Evolutionary conservation across 352 stramenopile species (phyloP), one percentile per base, ranked within the genome.

Genomic region (Thraustotheca clavata): DNA sequence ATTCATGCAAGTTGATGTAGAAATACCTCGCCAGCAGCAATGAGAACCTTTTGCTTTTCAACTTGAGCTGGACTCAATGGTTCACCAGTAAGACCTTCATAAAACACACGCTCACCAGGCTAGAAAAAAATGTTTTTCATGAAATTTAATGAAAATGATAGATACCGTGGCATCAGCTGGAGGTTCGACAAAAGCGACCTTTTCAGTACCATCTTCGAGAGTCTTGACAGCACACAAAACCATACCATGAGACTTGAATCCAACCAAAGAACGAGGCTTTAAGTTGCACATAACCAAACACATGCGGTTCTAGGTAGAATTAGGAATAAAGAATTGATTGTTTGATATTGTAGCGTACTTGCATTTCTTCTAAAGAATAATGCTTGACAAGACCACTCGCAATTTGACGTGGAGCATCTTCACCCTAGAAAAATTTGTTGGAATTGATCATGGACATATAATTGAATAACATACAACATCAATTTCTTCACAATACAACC

Each of bases 221-320:
- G 72, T 68, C 33, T 80, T 76, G 36, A 76, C 86, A 4, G 87
- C 88, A 66, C 87, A 96, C 74, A 96, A 81, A 67, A 96, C 84
- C 88, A 96, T 96, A 22, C 89, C 88, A 71, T 96, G 87, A 67
- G 87, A 96, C 46, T 84, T 86, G 71, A 95, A 96, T 40, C 85
- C 86, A 68, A 91, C 87, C 65, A 96, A 76, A 70, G 95, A 94
- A 35, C 86, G 79, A 39, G 83, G 69, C 76, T 96, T 96, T 29
- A 96, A 76, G 76, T 96, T 96, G 71, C 86, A 96, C 36, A 96
- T 71, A 68, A 95, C 86, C 31, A 96, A 74, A 40, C 96, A 77
- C 32, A 84, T 79, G 65, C 73, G 79, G 71, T 79, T 74, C 69
- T 89, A 79, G 16, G 38, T 43, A 43, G 38, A 20, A 16, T 20